Evolutionary conservation across 106 monocot genomes (phyloP).

Genomic region (Platanthera zijinensis): DNA sequence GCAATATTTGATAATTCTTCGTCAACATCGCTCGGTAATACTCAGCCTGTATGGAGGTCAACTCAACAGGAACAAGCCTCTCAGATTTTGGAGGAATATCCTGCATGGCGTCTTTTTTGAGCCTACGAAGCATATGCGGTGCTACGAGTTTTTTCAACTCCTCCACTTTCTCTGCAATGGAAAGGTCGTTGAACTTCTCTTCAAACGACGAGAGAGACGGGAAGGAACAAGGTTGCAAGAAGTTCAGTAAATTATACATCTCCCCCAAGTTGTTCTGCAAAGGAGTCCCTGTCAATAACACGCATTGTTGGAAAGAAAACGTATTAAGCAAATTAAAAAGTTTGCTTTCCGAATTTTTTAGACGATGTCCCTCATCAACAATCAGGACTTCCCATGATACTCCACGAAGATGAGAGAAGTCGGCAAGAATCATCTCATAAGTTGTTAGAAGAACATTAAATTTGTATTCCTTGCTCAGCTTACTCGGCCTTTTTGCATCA

Average conservation of each 20-base stretch:
- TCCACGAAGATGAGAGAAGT: conserved; percentile 61
- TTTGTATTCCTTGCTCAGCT: conserved; percentile 41
- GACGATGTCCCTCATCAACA: conserved; percentile 91
- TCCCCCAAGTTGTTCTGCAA: conserved; percentile 95
- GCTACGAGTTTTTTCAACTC: conserved; percentile 94
- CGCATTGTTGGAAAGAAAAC: conserved; percentile 81
- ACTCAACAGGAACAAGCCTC: conserved; percentile 80
- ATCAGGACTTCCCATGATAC: conserved; percentile 90
- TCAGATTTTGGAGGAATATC: conserved; percentile 97
- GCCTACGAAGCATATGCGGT: conserved; percentile 87
- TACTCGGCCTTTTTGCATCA: conserved; percentile 18
- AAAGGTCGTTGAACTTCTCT: conserved; percentile 88
- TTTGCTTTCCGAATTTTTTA: conserved; percentile 88
- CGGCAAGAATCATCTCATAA: conserved; percentile 92
- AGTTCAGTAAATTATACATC: conserved; percentile 93
- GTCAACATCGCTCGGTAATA: conserved; percentile 95
- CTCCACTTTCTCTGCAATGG: conserved; percentile 83
- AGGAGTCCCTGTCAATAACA: conserved; percentile 90
- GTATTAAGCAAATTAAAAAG: conserved; percentile 81
- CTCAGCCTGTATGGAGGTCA: conserved; percentile 89
- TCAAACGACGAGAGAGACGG: conserved; percentile 82
- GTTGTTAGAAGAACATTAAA: conserved; percentile 89
- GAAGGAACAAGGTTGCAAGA: conserved; percentile 90
- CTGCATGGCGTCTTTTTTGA: conserved; percentile 95
- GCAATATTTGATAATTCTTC: conserved; percentile 86